These are phyloP conservation scores for Candida qinlingensis DNA, from an alignment of 805 yeast genomes.

Conservation along the genomic window DNA sequence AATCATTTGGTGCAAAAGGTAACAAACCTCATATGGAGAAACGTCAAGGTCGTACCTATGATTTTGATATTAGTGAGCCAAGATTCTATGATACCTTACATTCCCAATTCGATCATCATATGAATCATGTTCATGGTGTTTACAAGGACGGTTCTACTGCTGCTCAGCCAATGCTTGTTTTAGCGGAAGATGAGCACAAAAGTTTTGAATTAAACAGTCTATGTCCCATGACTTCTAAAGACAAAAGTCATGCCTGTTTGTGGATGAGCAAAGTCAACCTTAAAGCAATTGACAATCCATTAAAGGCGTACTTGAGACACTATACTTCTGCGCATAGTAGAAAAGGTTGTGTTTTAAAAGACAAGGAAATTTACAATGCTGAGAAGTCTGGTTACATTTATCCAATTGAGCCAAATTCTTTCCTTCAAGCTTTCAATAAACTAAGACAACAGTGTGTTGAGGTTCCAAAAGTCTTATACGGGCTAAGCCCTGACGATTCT, in stretches of 20 bases:
- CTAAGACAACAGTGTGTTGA: neutral
- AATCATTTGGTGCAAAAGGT: slow-evolving; percentile 4
- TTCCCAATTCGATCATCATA: slow-evolving; percentile 12
- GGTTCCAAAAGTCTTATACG: neutral
- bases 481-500: neutral
- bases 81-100: slow-evolving; percentile 13
- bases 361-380: neutral
- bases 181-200: neutral
- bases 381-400: neutral
- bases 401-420: neutral
- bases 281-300: neutral
- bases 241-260: neutral
- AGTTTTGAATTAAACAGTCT: neutral
- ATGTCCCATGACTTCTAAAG: neutral
- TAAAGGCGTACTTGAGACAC: slow-evolving; percentile 7
- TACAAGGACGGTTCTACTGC: neutral
- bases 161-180: neutral
- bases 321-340: neutral
- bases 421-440: neutral
- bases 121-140: slow-evolving; percentile 14
- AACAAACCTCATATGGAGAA: neutral
- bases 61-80: slow-evolving; percentile 5
- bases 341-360: neutral
- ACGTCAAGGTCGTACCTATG: slow-evolving; percentile 1
- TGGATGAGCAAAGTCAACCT: slow-evolving; percentile 3